These are phyloP conservation scores for Penicillium brasilianum DNA, from an alignment of 2,329 filamentous ascomycete genomes.

Conservation along the genomic window DNA sequence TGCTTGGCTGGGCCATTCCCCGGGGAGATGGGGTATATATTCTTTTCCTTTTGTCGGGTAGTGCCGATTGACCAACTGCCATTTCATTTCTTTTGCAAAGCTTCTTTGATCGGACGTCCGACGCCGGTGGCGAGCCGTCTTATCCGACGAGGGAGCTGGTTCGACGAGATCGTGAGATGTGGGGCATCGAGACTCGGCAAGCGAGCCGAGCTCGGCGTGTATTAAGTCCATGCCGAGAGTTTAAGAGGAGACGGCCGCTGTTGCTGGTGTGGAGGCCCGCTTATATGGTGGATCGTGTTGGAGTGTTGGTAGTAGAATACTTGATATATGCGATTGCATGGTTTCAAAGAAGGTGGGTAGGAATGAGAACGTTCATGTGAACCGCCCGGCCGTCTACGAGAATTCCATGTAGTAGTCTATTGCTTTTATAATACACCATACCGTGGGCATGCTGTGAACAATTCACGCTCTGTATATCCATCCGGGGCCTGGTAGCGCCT, in stretches of 20 bases:
- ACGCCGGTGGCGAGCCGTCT: constrained; percentile 31
- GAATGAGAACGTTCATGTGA: neutral
- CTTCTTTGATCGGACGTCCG: constrained; percentile 25
- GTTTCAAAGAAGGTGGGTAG: neutral
- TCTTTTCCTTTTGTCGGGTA: neutral
- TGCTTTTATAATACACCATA: neutral
- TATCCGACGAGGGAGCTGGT: constrained; percentile 31
- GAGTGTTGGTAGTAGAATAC: too few species aligned
- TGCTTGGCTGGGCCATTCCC: neutral
- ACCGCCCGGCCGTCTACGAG: neutral
- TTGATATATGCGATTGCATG: too few species aligned
- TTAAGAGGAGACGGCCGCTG: neutral
- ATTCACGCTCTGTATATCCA: neutral
- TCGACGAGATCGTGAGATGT: constrained; percentile 6
- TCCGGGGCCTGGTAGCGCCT: neutral
- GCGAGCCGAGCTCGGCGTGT: constrained; percentile 12
- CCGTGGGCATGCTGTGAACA: neutral
- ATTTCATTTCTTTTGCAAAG: constrained; percentile 10
- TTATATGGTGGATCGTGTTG: neutral
- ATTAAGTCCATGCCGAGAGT: neutral
- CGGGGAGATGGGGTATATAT: neutral
- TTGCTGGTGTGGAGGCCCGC: neutral
- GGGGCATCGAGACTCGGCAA: constrained; percentile 5
- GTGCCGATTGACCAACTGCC: neutral
- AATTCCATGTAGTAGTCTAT: neutral